Conservation (phyloP, 345 rosid genomes). For the Lepidium africanum region DNA sequence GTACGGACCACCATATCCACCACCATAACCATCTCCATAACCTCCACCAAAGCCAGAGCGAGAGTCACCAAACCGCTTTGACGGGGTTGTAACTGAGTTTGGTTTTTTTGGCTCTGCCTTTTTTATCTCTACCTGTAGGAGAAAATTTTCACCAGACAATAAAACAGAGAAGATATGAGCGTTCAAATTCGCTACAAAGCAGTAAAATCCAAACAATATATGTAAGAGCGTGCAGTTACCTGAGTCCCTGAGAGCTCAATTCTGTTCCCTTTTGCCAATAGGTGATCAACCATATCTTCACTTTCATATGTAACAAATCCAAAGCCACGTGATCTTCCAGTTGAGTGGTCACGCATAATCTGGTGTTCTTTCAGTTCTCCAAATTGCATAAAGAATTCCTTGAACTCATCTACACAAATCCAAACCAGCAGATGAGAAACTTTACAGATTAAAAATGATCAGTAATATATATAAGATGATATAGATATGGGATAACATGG, state of each 20-base stretch:
- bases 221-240: constrained; percentile 22
- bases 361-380: constrained; percentile 73
- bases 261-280: constrained; percentile 60
- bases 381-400: constrained; percentile 59
- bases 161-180: background rate
- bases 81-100: constrained; percentile 55
- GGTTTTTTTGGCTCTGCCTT: constrained; percentile 98
- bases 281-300: constrained; percentile 64
- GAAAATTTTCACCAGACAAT: background rate
- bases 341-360: constrained; percentile 62
- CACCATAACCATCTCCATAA: constrained; percentile 51
- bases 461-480: background rate
- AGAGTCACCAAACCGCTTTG: constrained; percentile 52
- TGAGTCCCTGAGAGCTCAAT: constrained; percentile 61
- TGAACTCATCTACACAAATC: constrained; percentile 54
- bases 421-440: constrained; percentile 8
- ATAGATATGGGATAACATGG: background rate
- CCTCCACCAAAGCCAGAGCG: constrained; percentile 56
- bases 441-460: background rate
- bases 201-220: background rate
- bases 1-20: constrained; percentile 53
- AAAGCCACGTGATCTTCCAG: constrained; percentile 78
- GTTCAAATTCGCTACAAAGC: background rate
- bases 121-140: constrained; percentile 83
- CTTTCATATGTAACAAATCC: constrained; percentile 67